Percentiles rank a stretch among this genome's conserved stretches.
These are phyloP conservation scores for Annulohypoxylon nitens DNA, from an alignment of 495 filamentous ascomycete genomes.

Conservation along the genomic window DNA sequence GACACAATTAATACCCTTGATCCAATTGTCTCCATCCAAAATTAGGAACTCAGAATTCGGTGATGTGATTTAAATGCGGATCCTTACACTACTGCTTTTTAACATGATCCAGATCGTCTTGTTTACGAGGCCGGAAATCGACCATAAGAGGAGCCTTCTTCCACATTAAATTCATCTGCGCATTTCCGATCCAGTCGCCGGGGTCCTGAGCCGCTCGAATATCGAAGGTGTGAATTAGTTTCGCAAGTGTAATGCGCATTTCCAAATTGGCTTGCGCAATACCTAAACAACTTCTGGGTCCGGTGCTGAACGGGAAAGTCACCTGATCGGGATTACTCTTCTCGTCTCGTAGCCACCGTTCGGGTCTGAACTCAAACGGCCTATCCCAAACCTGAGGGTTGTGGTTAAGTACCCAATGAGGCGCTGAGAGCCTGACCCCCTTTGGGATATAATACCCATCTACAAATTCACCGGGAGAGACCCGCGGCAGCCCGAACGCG, in stretches of 20 bases:
- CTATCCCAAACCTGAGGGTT: slow-evolving; percentile 49
- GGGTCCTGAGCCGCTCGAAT: slow-evolving; percentile 50
- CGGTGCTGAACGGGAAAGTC: slow-evolving; percentile 47
- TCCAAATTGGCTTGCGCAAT: slow-evolving; percentile 55
- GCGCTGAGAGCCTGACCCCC: slow-evolving; percentile 53
- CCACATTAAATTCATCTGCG: slow-evolving; percentile 55
- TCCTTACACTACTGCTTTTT: slow-evolving; percentile 2
- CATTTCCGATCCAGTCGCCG: slow-evolving; percentile 51
- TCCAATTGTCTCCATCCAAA: not conserved
- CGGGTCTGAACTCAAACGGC: slow-evolving; percentile 49
- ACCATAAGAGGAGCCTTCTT: slow-evolving; percentile 53
- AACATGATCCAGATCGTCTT: not conserved
- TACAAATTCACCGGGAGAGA: slow-evolving; percentile 50
- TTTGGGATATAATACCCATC: slow-evolving; percentile 50
- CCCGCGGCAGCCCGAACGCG: slow-evolving; percentile 52
- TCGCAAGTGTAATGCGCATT: slow-evolving; percentile 54
- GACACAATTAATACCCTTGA: slow-evolving; percentile 36
- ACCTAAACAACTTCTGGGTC: slow-evolving; percentile 50
- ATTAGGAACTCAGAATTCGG: not conserved
- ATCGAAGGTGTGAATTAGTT: slow-evolving; percentile 54
- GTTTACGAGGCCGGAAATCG: slow-evolving; percentile 25
- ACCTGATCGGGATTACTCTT: slow-evolving; percentile 47
- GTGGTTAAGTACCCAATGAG: slow-evolving; percentile 54
- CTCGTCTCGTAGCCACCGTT: slow-evolving; percentile 51
- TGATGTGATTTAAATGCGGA: not conserved